Evolutionary conservation across 768 basidiomycete species (phyloP).

Genomic region (Amanita exitialis): DNA sequence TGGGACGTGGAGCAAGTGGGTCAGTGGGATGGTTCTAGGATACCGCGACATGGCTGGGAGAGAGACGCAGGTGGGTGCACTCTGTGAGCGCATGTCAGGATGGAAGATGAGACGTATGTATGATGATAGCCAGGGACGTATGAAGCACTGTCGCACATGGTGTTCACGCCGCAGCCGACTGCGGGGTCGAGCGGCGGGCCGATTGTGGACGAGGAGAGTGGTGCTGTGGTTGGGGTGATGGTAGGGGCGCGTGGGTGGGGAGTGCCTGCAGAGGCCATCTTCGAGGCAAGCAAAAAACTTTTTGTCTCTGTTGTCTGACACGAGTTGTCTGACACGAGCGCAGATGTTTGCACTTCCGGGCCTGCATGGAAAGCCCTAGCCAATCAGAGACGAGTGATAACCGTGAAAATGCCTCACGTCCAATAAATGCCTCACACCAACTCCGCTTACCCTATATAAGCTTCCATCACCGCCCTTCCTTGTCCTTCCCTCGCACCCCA

Average conservation of each 20-base stretch:
- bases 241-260: constrained; percentile 57
- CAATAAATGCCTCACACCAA: not conserved
- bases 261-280: constrained; percentile 51
- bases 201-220: constrained; percentile 48
- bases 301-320: not conserved
- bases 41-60: constrained; percentile 52
- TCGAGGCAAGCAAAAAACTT: constrained; percentile 32
- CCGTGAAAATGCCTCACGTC: constrained; percentile 5
- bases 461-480: not conserved
- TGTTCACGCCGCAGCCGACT: constrained; percentile 44
- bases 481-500: no score
- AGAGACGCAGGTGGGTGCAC: constrained; percentile 36
- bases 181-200: constrained; percentile 66
- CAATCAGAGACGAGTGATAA: constrained; percentile 14
- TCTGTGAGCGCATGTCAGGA: not conserved
- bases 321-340: no score
- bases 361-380: no score
- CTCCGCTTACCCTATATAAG: not conserved
- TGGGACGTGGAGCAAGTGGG: constrained; percentile 48
- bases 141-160: constrained; percentile 47
- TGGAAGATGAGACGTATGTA: not conserved
- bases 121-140: constrained; percentile 52
- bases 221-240: constrained; percentile 56
- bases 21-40: constrained; percentile 36
- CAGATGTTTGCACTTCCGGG: constrained; percentile 52